These are phyloP conservation scores for Plasmodium billcollinsi DNA, from an alignment of 169 alveolate genomes.

Conservation along the genomic window DNA sequence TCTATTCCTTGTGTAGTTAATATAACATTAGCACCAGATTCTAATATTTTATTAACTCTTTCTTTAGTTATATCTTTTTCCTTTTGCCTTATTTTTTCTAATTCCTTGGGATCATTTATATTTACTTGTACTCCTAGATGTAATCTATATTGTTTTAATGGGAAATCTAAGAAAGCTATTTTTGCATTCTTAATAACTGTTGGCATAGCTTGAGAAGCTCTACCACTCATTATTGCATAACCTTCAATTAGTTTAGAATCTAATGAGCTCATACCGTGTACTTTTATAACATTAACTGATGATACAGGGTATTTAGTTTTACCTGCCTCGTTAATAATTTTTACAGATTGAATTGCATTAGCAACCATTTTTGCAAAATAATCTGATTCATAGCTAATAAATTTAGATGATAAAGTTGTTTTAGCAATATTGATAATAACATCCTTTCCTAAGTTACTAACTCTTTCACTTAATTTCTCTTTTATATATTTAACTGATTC, in stretches of 20 bases:
- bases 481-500: conserved; percentile 96
- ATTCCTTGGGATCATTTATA: conserved; percentile 96
- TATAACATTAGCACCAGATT: conserved; percentile 99
- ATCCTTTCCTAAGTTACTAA: conserved; percentile 90
- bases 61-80: conserved; percentile 98
- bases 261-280: conserved; percentile 96
- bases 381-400: conserved; percentile 95
- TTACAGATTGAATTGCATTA: conserved; percentile 94
- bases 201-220: conserved; percentile 98
- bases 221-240: conserved; percentile 94
- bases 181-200: conserved; percentile 94
- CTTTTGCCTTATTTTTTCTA: conserved; percentile 91
- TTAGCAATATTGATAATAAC: conserved; percentile 94
- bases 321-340: conserved; percentile 88
- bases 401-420: conserved; percentile 96
- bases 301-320: conserved; percentile 96
- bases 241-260: conserved; percentile 95
- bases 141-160: conserved; percentile 96
- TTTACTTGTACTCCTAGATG: conserved; percentile 96
- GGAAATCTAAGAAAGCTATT: conserved; percentile 98
- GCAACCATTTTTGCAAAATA: conserved; percentile 96
- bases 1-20: conserved; percentile 98
- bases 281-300: conserved; percentile 94
- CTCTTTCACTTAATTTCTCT: conserved; percentile 90
- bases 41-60: conserved; percentile 95